phyloP scores from a whole-genome alignment of 164 flowering plant genomes.

The Platanus orientalis region DNA sequence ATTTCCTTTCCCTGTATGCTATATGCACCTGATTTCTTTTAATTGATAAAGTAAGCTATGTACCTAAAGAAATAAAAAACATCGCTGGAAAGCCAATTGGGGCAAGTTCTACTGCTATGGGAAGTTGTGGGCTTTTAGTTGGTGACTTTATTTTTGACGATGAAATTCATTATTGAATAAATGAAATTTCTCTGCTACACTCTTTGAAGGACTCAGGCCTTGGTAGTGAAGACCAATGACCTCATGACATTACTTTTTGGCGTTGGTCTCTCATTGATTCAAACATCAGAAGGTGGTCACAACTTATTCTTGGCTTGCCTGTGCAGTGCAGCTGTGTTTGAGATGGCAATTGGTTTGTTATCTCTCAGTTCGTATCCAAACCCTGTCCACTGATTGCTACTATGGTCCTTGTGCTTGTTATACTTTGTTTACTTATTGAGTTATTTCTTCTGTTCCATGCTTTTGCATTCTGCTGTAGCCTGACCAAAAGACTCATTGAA shows the following conservation, averaged over 20 bases:
- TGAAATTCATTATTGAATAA: no score
- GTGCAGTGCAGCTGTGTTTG: neutral
- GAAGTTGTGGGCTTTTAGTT: no score
- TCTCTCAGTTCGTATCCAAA: neutral
- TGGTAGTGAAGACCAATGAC: neutral
- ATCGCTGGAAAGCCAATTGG: neutral
- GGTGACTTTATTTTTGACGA: no score
- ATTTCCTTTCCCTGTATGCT: no score
- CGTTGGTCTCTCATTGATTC: no score
- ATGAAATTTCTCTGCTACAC: neutral
- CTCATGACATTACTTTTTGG: neutral
- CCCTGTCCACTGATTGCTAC: neutral
- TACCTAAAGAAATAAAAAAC: neutral
- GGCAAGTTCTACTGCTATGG: neutral
- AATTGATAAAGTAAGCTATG: no score
- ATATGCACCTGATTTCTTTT: no score
- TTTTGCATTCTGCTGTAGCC: no score
- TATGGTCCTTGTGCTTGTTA: neutral
- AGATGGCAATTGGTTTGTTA: no score
- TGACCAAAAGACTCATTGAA: no score
- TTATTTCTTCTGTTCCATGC: neutral
- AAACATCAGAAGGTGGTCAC: no score
- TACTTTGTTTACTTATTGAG: neutral
- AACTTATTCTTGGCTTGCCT: no score
- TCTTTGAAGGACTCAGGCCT: neutral